Base-by-base conservation (phyloP, 768 basidiomycete species). In the Lactifluus piperatus region DNA sequence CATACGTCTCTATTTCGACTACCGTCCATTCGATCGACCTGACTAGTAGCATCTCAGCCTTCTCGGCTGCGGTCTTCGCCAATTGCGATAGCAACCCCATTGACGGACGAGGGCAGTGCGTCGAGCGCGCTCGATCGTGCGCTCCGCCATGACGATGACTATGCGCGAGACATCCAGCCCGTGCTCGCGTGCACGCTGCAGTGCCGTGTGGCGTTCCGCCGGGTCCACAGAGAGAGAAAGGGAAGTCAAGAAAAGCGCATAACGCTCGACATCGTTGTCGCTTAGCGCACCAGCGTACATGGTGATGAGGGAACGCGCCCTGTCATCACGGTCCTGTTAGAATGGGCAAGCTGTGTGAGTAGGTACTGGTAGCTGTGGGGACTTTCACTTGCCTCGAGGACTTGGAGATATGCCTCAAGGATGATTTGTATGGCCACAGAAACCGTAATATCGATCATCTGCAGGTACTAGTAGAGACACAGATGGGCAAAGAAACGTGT, bases 21-120 rank as follows among this genome's bases (percentile, higher is more conserved):
- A 83, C 87, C 52, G 94, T 88, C 95, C 95, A 99, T 67, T 98
- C 94, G 50, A 97, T 85, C 0, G 91, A 89, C 20, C 94, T 82
- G 30, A 95, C 77, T 7, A 98, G 75, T 49, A 88, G 69, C 61
- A 73, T 67, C 67, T 92, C 88, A 0, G 72, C 71, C 16, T 83
- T 81, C 1, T n/a, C 45, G 41, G 57, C 36, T 20, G 36, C 24
- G 49, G 62, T 41, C 56, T 60, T 54, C 58, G 39, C 37, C 44
- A 51, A 54, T 27, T 60, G 41, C 7, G 58, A 61, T 27, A 59
- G 48, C 8, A 49, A 22, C 6, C 60, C 65, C 20, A n/a, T 50
- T 44, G n/a, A 62, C 22, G 22, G 58, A 56, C 8, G 51, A 49
- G 34, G 30, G 32, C 20, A 56, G 56, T 50, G 29, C 84, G 65